These are phyloP conservation scores for Domatiomyces catenatus DNA, from an alignment of 2,329 filamentous ascomycete species.

Conservation along the genomic window DNA sequence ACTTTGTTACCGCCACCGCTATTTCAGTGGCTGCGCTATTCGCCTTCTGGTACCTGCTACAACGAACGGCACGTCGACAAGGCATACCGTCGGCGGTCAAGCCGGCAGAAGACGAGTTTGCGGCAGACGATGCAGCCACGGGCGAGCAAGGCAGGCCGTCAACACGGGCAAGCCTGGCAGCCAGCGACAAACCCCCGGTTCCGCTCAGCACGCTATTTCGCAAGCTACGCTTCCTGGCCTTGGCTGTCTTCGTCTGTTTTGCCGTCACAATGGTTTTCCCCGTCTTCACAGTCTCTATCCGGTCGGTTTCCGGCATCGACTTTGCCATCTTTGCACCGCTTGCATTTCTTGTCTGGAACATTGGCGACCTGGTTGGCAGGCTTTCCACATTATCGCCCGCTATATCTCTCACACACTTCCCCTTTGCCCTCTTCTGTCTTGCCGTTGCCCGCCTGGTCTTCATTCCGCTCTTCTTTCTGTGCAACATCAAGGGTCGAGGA, in stretches of 20 bases:
- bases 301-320: conserved; percentile 43
- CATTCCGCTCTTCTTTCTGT: conserved; percentile 74
- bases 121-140: conserved; percentile 11
- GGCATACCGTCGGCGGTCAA: conserved; percentile 7
- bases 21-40: conserved; percentile 57
- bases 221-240: conserved; percentile 65
- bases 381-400: conserved; percentile 46
- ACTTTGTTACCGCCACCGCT: conserved; percentile 74
- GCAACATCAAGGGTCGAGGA: conserved; percentile 67
- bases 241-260: conserved; percentile 69
- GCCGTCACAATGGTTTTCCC: conserved; percentile 85
- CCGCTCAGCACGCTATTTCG: conserved; percentile 51
- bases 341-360: conserved; percentile 84
- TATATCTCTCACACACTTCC: conserved; percentile 44
- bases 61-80: conserved; percentile 28
- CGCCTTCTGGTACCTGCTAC: conserved; percentile 59
- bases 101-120: conserved; percentile 9
- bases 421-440: conserved; percentile 51
- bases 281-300: conserved; percentile 64
- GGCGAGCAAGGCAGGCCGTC: conserved; percentile 3
- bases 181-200: conserved; percentile 26
- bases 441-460: conserved; percentile 52
- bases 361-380: conserved; percentile 68
- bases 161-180: conserved; percentile 29
- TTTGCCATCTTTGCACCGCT: conserved; percentile 70